Evolutionary conservation across 306 rosid genomes (phyloP).

Genomic region (Casuarina glauca): DNA sequence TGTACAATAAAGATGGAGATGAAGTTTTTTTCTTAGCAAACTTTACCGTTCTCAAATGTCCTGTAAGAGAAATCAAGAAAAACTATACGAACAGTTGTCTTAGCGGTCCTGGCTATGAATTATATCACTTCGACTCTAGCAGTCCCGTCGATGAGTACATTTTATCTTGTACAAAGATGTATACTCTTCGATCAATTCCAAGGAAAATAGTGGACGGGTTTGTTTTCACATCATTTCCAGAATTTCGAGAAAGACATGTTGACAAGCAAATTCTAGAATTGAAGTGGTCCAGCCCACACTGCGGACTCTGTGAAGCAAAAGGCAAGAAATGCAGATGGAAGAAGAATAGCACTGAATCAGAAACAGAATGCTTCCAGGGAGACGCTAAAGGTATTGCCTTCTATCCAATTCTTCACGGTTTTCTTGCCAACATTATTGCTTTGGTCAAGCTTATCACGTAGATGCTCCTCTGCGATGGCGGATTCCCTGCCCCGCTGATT

Average conservation of each 20-base stretch:
- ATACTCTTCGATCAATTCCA: constrained; percentile 16
- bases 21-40: background rate
- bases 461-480: background rate
- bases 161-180: constrained; percentile 33
- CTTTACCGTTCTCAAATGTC: constrained; percentile 33
- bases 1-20: background rate
- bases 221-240: too few species aligned
- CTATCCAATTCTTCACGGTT: background rate
- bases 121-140: fast-evolving
- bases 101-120: background rate
- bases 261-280: background rate
- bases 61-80: background rate
- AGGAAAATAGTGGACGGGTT: fast-evolving
- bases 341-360: background rate
- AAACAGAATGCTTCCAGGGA: constrained; percentile 13
- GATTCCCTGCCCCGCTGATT: background rate
- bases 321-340: constrained; percentile 33
- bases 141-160: fast-evolving
- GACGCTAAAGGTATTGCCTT: constrained; percentile 6
- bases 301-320: constrained; percentile 33
- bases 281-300: constrained; percentile 33
- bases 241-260: too few species aligned
- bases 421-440: background rate
- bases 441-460: background rate
- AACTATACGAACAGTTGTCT: background rate